These are phyloP conservation scores for Fusarium robinianum DNA, from an alignment of 2,329 filamentous ascomycete genomes.

Conservation along the genomic window DNA sequence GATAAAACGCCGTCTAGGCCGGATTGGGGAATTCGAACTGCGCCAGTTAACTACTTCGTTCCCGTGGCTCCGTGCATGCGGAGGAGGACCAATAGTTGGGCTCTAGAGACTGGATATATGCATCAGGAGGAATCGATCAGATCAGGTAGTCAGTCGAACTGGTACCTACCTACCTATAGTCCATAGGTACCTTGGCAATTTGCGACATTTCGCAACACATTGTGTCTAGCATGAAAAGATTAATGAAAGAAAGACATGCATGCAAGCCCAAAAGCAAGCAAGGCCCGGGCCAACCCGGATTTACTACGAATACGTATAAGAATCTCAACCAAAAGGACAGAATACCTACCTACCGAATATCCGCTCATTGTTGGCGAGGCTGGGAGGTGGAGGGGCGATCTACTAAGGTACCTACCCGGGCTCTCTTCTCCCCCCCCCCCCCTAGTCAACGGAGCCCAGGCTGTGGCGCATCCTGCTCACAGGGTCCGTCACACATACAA, in stretches of 20 bases:
- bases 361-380: constrained; percentile 5
- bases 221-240: too few relatives aligned
- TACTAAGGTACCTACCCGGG: constrained; percentile 21
- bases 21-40: constrained; percentile 23
- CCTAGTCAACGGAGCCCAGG: constrained; percentile 17
- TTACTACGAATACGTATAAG: too few relatives aligned
- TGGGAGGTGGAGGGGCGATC: constrained; percentile 11
- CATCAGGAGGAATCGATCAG: constrained; percentile 1
- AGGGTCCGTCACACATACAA: constrained; percentile 9
- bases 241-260: too few relatives aligned
- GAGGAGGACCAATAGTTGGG: too few relatives aligned
- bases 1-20: constrained; percentile 25
- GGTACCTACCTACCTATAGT: too few relatives aligned
- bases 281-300: neutral
- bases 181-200: too few relatives aligned
- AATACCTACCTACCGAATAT: neutral
- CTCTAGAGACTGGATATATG: too few relatives aligned
- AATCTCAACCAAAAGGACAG: neutral
- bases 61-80: too few relatives aligned
- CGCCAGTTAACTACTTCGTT: constrained; percentile 14
- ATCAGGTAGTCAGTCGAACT: too few relatives aligned
- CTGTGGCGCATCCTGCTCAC: constrained; percentile 23
- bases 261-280: too few relatives aligned
- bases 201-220: too few relatives aligned
- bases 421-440: too few relatives aligned